phyloP scores from a whole-genome alignment of 164 flowering plant genomes.

The Buxus sempervirens region DNA sequence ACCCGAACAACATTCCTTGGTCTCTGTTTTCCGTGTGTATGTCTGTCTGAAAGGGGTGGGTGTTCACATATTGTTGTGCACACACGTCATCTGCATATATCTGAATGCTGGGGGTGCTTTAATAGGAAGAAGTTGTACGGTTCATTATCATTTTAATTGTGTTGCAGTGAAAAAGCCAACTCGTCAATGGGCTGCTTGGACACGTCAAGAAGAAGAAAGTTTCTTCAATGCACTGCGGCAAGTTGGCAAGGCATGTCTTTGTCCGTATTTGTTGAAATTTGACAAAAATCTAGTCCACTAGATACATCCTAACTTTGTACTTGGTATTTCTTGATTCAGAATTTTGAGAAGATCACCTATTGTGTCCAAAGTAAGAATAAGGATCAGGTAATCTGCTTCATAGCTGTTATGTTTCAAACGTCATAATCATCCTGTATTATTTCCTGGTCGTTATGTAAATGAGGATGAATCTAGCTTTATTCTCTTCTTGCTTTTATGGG shows the following conservation, averaged over 20 bases:
- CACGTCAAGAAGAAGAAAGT: conserved; percentile 94
- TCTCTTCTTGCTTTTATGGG: neutral
- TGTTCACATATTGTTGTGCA: no score
- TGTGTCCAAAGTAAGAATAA: conserved; percentile 97
- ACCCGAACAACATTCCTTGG: no score
- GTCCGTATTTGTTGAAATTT: conserved; percentile 4
- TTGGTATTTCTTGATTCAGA: conserved; percentile 42
- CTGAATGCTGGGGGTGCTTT: no score
- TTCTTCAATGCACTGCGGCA: conserved; percentile 94
- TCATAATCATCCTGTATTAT: neutral
- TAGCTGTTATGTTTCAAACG: neutral
- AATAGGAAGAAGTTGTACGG: neutral
- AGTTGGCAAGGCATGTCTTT: conserved; percentile 89
- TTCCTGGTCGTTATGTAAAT: neutral
- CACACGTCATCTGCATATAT: no score
- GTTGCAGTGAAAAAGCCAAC: conserved; percentile 70
- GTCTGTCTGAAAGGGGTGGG: no score
- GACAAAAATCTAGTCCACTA: neutral
- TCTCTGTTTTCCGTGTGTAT: no score
- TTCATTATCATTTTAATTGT: conserved; percentile 3
- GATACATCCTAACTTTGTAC: conserved; percentile 13
- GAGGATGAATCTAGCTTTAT: neutral
- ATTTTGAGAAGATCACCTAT: conserved; percentile 95
- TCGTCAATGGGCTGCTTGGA: conserved; percentile 99
- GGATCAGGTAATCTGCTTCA: conserved; percentile 69